Conservation (phyloP, 176 grass and related monocot species). For the Raddia distichophylla region DNA sequence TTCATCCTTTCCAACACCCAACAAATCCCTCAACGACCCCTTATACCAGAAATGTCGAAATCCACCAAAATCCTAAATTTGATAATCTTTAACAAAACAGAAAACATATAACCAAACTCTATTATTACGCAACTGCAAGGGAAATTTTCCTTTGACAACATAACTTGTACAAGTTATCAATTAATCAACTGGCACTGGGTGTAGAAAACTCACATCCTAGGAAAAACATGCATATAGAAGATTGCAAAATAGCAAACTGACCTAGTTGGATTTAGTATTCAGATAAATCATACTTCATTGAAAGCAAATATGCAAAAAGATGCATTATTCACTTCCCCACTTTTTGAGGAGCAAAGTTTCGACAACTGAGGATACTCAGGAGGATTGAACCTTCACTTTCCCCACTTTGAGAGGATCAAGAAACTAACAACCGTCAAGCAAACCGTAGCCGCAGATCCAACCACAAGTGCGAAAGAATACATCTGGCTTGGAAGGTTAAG, state of each 20-base stretch:
- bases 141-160: not conserved
- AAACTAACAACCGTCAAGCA: constrained; percentile 56
- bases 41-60: not conserved
- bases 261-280: not conserved
- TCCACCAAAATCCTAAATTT: not conserved
- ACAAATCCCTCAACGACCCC: not conserved
- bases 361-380: not conserved
- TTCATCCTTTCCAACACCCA: not conserved
- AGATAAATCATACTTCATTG: not conserved
- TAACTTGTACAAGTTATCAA: constrained; percentile 19
- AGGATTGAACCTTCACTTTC: constrained; percentile 52
- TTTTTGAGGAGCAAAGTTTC: not conserved
- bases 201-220: constrained; percentile 8
- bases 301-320: constrained; percentile 16
- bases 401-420: constrained; percentile 66
- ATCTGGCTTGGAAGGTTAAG: constrained; percentile 59
- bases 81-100: not conserved
- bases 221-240: constrained; percentile 14
- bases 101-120: not conserved
- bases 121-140: not conserved
- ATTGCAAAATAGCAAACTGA: constrained; percentile 8
- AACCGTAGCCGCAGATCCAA: constrained; percentile 39
- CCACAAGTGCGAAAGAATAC: constrained; percentile 57
- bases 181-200: not conserved
- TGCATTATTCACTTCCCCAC: constrained; percentile 6